phyloP scores from a whole-genome alignment of 495 filamentous ascomycete genomes.

The Penicillium maclennaniae region DNA sequence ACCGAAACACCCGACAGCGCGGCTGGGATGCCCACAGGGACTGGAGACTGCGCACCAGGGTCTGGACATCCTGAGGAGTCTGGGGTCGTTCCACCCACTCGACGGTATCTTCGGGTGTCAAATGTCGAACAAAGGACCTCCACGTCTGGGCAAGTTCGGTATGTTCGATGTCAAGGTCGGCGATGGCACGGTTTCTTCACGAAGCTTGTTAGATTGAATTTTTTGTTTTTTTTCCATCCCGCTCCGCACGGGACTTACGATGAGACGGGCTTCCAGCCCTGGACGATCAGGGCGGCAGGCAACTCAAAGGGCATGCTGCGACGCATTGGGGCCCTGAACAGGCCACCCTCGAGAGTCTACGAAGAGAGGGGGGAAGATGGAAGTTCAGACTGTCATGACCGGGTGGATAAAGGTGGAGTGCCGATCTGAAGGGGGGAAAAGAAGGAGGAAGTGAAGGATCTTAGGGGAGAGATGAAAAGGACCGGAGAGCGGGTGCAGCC shows the following conservation, averaged over 20 bases:
- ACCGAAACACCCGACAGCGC: constrained; percentile 28
- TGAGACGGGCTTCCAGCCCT: constrained; percentile 24
- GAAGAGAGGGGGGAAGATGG: not conserved
- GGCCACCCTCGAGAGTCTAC: constrained; percentile 5
- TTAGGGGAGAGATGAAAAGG: constrained; percentile 12
- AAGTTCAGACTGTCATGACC: constrained; percentile 18
- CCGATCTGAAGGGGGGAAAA: constrained; percentile 9
- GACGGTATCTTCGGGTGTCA: constrained; percentile 32
- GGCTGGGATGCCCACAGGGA: constrained; percentile 28
- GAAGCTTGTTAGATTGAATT: constrained; percentile 1
- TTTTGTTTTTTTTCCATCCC: too few species aligned
- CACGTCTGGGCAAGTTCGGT: constrained; percentile 43
- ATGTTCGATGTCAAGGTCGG: constrained; percentile 43
- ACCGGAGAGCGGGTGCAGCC: constrained; percentile 17
- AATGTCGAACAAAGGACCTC: constrained; percentile 37
- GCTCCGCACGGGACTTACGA: constrained; percentile 12
- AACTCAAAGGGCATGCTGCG: constrained; percentile 23
- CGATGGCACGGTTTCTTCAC: constrained; percentile 31
- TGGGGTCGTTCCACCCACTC: constrained; percentile 34
- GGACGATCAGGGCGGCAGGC: constrained; percentile 5
- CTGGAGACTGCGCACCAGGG: constrained; percentile 30
- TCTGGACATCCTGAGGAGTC: constrained; percentile 30
- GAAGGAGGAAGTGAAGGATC: constrained; percentile 7
- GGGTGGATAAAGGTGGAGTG: constrained; percentile 21
- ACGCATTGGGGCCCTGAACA: constrained; percentile 13